Evolutionary conservation across 345 rosid genomes (phyloP), one percentile per base, ranked within the genome.

Genomic region (Aquilaria malaccensis): DNA sequence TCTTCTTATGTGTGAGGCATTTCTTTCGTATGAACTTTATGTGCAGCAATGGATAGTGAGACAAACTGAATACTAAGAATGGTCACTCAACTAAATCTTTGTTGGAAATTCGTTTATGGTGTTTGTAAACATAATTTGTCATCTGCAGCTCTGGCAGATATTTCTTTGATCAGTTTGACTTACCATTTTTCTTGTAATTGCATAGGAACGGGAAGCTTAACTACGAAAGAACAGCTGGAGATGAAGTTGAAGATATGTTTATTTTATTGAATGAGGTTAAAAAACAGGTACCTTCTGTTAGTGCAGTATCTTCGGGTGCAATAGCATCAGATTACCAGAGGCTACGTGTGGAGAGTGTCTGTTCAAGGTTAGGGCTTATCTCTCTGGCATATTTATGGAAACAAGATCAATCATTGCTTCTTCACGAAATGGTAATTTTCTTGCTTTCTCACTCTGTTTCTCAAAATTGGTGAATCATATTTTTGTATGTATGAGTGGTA

Each of bases 351-450:
- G 99, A 94, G 76, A 86, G 86, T 79, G 83, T 94, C 68, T 94
- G 99, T 77, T 94, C 97, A 70, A 83, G 97, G 85, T 81, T 94
- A 83, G 99, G 96, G 71, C 91, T 94, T 76, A 92, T 94, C 80
- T 90, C 99, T 77, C 81, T 94, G 69, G 95, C 91, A 68, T 90
- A 74, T 82, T 81, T 94, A 78, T 94, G 97, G 99, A 94, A 83
- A 83, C 96, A 90, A 70, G 96, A 94, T 79, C 99, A 90, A 76
- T 83, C 97, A 1, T 57, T 85, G 78, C 97, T 94, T 75, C 96
- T 94, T 76, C 93, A 66, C 58, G 91, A 88, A 78, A 94, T 94
- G 99, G 99, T 94, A 90, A 72, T 50, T 41, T 50, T 37, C 43
- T 3, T 37, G 43, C 7, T 37, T 37, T 37, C 43, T 37, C 43